Evolutionary conservation across 1,284 basidiomycete species (phyloP), one percentile per base, ranked within the genome.

Genomic region (Moniliella sp.): DNA sequence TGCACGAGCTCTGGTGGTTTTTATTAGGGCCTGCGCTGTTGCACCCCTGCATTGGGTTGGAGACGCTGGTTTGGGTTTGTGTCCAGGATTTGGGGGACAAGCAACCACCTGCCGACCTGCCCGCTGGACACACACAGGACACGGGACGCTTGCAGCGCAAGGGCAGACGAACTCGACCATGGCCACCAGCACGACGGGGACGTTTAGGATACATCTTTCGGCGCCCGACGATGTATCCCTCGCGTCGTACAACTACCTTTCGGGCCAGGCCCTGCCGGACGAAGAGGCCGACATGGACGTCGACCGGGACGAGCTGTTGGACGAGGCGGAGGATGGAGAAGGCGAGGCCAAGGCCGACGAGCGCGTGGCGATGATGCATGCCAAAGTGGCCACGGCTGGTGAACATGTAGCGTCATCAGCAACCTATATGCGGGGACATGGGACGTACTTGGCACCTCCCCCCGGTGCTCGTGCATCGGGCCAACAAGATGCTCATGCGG

Each of bases 341-440:
- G 39, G 34, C 16, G 36, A 41, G 23, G 43, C 25, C 2, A 38
- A 39, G 4, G 37, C 33, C 8, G 25, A 35, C 2, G 34, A 36
- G 3, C 35, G 33, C 5, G 10, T 12, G 14, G 9, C n/a, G 21
- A n/a, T 7, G n/a, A 31, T n/a, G n/a, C 15, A 26, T 3, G 19
- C 18, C n/a, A 41, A 28, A 25, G 35, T 59, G 10, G 48, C 50
- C 1, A 52, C 50, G 2, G 35, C 51, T 2, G 56, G 56, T 2
- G 45, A 50, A 14, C 32, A 37, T 16, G 42, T 59, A 8, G 51
- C 55, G 4, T 51, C 51, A n/a, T n/a, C n/a, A n/a, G 31, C 47
- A 12, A 39, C 44, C 11, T 57, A 54, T 27, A 59, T 59, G 54
- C 44, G 53, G 7, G 56, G 56, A 3, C 56, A 59, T 34, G 56